phyloP scores from a whole-genome alignment of 129 eudicot genomes.

The Artemisia argyi region DNA sequence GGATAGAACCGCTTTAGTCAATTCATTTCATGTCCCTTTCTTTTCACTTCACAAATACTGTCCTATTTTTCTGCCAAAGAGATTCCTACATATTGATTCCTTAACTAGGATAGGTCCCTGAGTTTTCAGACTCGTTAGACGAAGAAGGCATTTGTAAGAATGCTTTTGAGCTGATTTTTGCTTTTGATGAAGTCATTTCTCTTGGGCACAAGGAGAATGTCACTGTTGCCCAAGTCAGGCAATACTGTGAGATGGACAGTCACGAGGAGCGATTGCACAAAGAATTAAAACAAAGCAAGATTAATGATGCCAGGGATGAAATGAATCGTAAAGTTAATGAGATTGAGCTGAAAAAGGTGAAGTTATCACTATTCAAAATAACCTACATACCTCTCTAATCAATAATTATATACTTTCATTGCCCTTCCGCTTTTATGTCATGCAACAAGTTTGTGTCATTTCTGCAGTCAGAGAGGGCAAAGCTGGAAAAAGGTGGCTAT shows the following conservation, averaged over 20 bases:
- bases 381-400: background rate
- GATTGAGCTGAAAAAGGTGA: conserved; percentile 85
- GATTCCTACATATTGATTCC: conserved; percentile 20
- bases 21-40: background rate
- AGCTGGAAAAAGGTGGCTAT: conserved; percentile 68
- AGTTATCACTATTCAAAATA: background rate
- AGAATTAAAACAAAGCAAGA: conserved; percentile 71
- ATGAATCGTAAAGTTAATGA: conserved; percentile 95
- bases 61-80: background rate
- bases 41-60: background rate
- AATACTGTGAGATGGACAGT: conserved; percentile 97
- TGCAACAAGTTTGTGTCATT: conserved; percentile 3
- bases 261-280: conserved; percentile 88
- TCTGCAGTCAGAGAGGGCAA: conserved; percentile 62
- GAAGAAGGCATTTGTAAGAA: conserved; percentile 85
- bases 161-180: conserved; percentile 92
- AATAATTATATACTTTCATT: background rate
- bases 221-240: conserved; percentile 84
- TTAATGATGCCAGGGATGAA: conserved; percentile 77
- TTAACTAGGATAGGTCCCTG: conserved; percentile 82
- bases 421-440: background rate
- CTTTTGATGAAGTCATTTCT: conserved; percentile 90
- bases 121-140: conserved; percentile 75
- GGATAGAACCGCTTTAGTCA: background rate
- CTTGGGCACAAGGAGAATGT: conserved; percentile 94